A percentile compares a stretch with the other conserved stretches of the same genome.
These are phyloP conservation scores for Drechslerella dactyloides DNA, from an alignment of 2,329 filamentous ascomycete species.

Conservation along the genomic window DNA sequence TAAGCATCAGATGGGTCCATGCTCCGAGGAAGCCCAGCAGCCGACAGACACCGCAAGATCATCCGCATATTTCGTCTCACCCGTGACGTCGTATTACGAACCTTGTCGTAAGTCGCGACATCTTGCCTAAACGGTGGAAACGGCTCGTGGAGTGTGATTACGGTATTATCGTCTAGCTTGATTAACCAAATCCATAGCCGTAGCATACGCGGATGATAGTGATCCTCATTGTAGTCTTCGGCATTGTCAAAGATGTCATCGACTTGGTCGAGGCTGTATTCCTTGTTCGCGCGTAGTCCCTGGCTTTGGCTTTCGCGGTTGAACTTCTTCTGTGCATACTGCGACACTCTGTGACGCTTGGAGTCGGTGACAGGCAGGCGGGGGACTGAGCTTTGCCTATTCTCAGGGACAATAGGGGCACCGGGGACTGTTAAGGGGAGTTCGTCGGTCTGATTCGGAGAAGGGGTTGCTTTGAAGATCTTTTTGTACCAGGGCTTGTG, in stretches of 20 bases:
- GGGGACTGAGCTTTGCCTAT: slow-evolving; percentile 30
- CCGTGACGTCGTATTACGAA: slow-evolving; percentile 45
- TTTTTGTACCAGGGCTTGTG: slow-evolving; percentile 22
- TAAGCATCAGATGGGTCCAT: slow-evolving; percentile 61
- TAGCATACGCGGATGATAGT: slow-evolving; percentile 58
- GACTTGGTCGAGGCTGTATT: slow-evolving; percentile 27
- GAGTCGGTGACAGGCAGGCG: slow-evolving; percentile 37
- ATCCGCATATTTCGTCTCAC: slow-evolving; percentile 54
- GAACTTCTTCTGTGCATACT: slow-evolving; percentile 44
- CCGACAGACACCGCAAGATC: slow-evolving; percentile 53
- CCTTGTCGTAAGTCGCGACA: slow-evolving; percentile 16
- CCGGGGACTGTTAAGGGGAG: slow-evolving; percentile 19
- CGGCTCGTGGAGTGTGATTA: slow-evolving; percentile 60
- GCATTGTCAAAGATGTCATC: slow-evolving; percentile 44
- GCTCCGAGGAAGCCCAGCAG: slow-evolving; percentile 57
- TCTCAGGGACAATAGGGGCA: slow-evolving; percentile 8
- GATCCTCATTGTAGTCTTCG: slow-evolving; percentile 31
- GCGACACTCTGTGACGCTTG: slow-evolving; percentile 41
- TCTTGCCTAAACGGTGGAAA: slow-evolving; percentile 57
- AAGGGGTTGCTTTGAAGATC: slow-evolving; percentile 9
- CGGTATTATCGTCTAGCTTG: slow-evolving; percentile 58
- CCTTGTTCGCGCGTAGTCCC: slow-evolving; percentile 33
- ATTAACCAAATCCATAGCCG: slow-evolving; percentile 64
- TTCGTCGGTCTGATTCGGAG: slow-evolving; percentile 13
- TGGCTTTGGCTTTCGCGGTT: slow-evolving; percentile 20